Base-by-base conservation (phyloP, 768 basidiomycete species). In the Tremella yokohamensis region DNA sequence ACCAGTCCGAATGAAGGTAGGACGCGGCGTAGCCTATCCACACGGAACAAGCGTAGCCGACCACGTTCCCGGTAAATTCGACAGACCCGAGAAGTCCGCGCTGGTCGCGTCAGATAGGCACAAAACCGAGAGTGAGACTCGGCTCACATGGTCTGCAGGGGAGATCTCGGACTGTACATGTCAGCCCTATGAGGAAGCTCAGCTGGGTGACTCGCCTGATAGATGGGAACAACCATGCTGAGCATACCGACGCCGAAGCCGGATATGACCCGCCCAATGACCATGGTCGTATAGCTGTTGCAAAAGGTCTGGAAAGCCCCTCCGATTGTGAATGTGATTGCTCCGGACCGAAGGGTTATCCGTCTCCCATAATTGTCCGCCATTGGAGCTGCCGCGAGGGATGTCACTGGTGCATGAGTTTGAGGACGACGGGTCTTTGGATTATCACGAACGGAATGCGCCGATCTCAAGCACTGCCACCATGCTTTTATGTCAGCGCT, bases 11-110 rank as follows among this genome's bases (percentile, higher is more conserved):
- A 25, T 88, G 83, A 49, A 96, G 82, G 79, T 83, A 97, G 1
- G 90, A 93, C 73, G 86, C 89, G 66, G 91, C 89, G 76, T 97
- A 97, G 75, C 91, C 92, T 49, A 87, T 85, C 92, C 92, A 97
- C 64, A 94, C 90, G 16, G 88, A 91, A 49, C 84, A 83, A 9
- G 90, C 87, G 73, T 97, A 97, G 52, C 93, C 93, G 47, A 89
- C 79, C 66, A 96, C 85, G 71, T 94, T 94, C 61, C 87, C 87
- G 2, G 92, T 93, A 73, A 96, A 96, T 70, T 96, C 92, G 83
- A 96, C 90, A 69, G 90, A 92, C 1, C 91, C 93, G 40, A 96
- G 80, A 40, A 88, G 85, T 49, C 93, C 93, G 65, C 93, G 84
- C 86, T 93, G 66, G 38, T 55, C 15, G 4, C 55, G 26, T 52